Evolutionary conservation across 345 rosid species (phyloP).

Genomic region (Eucalyptus camaldulensis): DNA sequence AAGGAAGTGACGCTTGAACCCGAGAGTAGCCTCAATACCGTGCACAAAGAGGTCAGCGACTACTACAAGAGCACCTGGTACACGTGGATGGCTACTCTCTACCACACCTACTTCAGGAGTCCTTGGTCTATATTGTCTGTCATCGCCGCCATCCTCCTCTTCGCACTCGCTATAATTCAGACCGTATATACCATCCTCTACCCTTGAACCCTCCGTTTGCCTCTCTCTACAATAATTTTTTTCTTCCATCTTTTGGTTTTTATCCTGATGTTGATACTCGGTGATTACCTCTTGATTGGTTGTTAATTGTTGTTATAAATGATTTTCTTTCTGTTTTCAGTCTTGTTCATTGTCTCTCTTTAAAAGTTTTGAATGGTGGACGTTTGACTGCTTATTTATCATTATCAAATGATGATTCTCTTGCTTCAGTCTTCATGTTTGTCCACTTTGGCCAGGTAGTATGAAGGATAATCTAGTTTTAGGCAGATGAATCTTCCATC

Average conservation of each 20-base stretch:
- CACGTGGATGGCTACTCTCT: slow-evolving; percentile 28
- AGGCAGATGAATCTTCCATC: neutral
- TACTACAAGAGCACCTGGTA: slow-evolving; percentile 22
- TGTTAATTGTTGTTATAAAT: neutral
- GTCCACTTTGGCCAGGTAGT: neutral
- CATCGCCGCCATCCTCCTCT: slow-evolving; percentile 17
- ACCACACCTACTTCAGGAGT: slow-evolving; percentile 30
- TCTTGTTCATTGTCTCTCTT: neutral
- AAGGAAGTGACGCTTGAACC: slow-evolving; percentile 22
- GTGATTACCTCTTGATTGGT: neutral
- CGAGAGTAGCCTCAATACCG: neutral
- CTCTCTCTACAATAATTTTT: neutral
- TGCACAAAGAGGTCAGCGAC: slow-evolving; percentile 11
- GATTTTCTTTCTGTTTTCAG: neutral
- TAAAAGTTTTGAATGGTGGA: neutral
- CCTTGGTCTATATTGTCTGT: slow-evolving; percentile 42
- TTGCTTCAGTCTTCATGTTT: neutral
- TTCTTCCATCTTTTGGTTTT: neutral
- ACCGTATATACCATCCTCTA: neutral
- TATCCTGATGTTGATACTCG: neutral
- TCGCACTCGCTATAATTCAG: slow-evolving; percentile 11
- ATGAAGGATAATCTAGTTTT: neutral
- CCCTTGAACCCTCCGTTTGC: neutral
- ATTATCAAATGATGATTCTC: neutral
- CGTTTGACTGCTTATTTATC: neutral